These are phyloP conservation scores for Arthrocladium fulminans DNA, from an alignment of 2,329 filamentous ascomycete genomes.

Conservation along the genomic window DNA sequence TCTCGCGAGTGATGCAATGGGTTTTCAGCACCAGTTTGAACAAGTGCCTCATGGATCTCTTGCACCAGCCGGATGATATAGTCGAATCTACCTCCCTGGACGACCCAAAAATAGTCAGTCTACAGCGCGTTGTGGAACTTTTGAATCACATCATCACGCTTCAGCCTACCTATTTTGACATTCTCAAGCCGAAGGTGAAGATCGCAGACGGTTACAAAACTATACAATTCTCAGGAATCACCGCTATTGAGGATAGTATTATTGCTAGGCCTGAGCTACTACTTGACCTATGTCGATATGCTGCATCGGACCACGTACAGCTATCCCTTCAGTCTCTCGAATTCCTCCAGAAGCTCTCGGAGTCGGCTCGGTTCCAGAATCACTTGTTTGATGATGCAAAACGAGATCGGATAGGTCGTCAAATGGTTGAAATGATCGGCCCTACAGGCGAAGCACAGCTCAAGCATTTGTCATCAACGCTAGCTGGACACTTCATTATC, in stretches of 20 bases:
- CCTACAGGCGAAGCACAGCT: slow-evolving; percentile 68
- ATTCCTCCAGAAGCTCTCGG: slow-evolving; percentile 76
- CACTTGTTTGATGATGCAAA: slow-evolving; percentile 16
- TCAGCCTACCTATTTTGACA: slow-evolving; percentile 82
- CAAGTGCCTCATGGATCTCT: slow-evolving; percentile 64
- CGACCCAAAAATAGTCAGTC: slow-evolving; percentile 70
- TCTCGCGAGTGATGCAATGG: slow-evolving; percentile 94
- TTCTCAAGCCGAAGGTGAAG: slow-evolving; percentile 72
- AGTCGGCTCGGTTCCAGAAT: slow-evolving; percentile 62
- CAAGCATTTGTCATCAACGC: slow-evolving; percentile 57
- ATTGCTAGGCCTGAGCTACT: slow-evolving; percentile 71
- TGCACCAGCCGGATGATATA: slow-evolving; percentile 66
- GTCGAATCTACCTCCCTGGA: slow-evolving; percentile 64
- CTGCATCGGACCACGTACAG: slow-evolving; percentile 71
- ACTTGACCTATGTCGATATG: slow-evolving; percentile 76
- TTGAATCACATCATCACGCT: slow-evolving; percentile 75
- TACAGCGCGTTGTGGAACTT: slow-evolving; percentile 73
- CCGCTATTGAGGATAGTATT: slow-evolving; percentile 88
- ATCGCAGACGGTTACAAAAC: slow-evolving; percentile 49
- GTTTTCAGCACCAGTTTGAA: slow-evolving; percentile 90
- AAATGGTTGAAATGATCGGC: slow-evolving; percentile 75
- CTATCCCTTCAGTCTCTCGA: slow-evolving; percentile 72
- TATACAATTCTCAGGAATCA: slow-evolving; percentile 65
- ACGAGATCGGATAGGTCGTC: slow-evolving; percentile 6
- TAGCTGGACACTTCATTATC: slow-evolving; percentile 58